Percentiles rank a stretch among this genome's conserved stretches.
Conservation (phyloP, 768 basidiomycete species). For the Agaricus subrufescens region DNA sequence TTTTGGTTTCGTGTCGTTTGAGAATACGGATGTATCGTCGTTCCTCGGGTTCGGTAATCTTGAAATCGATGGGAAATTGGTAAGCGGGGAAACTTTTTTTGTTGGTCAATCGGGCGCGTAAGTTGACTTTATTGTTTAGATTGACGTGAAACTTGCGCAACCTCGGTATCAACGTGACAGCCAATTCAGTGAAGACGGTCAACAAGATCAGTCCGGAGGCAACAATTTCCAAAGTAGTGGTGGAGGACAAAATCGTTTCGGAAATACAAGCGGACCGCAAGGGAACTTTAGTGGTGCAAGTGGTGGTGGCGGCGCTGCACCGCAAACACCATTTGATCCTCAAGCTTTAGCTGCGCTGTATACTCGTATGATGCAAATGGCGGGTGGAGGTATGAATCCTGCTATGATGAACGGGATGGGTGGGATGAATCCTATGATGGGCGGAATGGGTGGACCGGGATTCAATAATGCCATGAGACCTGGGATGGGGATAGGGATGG, state of each 20-base stretch:
- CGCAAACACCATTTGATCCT: conserved; percentile 79
- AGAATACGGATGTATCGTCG: conserved; percentile 84
- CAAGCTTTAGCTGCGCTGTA: conserved; percentile 90
- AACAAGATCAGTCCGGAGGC: conserved; percentile 12
- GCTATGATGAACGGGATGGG: conserved; percentile 57
- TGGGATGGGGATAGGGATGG: conserved; percentile 38
- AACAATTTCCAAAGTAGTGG: conserved; percentile 5
- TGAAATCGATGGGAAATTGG: conserved; percentile 93
- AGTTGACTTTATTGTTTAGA: conserved; percentile 39
- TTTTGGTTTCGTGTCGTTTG: conserved; percentile 96
- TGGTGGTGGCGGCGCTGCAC: conserved; percentile 24
- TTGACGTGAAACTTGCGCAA: conserved; percentile 96
- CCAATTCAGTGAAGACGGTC: conserved; percentile 44
- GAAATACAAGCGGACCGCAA: conserved; percentile 23
- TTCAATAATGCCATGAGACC: conserved; percentile 29
- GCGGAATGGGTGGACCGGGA: conserved; percentile 31
- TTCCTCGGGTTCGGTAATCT: conserved; percentile 87
- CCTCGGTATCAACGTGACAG: conserved; percentile 79
- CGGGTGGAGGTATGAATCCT: conserved; percentile 53
- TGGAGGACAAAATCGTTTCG: conserved; percentile 10
- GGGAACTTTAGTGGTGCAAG: conserved; percentile 32
- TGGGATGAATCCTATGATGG: conserved; percentile 34
- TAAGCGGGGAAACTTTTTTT: conserved; percentile 32
- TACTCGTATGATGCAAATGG: conserved; percentile 91
- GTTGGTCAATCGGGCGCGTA: background rate